Base-by-base conservation (phyloP, 805 yeast genomes). In the Suhomyces emberorum region DNA sequence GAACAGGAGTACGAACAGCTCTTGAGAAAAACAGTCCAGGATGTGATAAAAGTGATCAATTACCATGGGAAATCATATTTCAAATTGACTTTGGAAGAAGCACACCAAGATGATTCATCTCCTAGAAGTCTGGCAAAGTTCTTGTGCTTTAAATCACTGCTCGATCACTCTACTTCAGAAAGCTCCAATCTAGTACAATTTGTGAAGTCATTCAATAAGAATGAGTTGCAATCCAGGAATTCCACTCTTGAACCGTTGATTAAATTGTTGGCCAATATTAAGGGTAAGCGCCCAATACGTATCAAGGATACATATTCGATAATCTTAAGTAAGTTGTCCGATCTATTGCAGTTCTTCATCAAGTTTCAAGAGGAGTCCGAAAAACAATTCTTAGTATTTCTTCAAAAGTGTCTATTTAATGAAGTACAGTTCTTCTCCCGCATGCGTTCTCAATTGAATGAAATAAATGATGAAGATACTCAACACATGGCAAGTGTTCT, bases 391-490 rank as follows among this genome's bases (percentile, higher is more conserved):
- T 37, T 44, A 3, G 32, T 37, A 4, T 52, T 43, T 35, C 23
- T 58, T 12, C 37, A 44, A 30, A 30, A 39, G 23, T 57, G 63
- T 35, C 42, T 52, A 16, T 27, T 30, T 3, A 42, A 54, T 33
- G 59, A 56, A 25, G 29, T 38, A 4, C 25, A 30, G 9, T 49
- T 41, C 34, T 48, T 40, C 28, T 32, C 49, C n/a, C 26, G 38
- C 9, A 32, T 55, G n/a, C 48, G 46, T 16, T 27, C 45, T 24
- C 37, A 43, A 12, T 32, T 52, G 29, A 49, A 49, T 17, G 26
- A 32, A n/a, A 15, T 51, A 12, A 32, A 37, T 12, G 46, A 49
- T 10, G 47, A 48, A 15, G 55, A 53, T 28, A 51, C 62, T 7
- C 47, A 48, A n/a, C 34, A 45, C 22, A 43, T 57, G 7, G 53